Evolutionary conservation across 2,329 filamentous ascomycete species (phyloP), one percentile per base, ranked within the genome.

Genomic region (Magnaporthiopsis poae): DNA sequence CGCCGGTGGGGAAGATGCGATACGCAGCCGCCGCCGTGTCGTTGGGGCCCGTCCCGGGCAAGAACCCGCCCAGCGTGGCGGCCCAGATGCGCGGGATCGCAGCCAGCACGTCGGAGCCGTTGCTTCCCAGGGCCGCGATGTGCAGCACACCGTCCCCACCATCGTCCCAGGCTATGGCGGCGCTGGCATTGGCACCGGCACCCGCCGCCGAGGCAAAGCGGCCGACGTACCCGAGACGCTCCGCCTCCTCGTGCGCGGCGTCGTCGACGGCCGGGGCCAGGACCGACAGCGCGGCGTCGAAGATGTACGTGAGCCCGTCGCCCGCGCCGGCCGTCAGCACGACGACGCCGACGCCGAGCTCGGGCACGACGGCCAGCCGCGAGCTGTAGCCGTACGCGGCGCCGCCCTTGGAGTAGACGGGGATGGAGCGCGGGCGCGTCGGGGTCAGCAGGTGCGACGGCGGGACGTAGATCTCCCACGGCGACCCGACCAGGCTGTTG

Each of bases 101-200:
- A 11, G 60, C 60, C 25, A 62, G 60, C 25, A 62, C 31, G 60
- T 62, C 60, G 29, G 60, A 62, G 60, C 60, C 60, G 60, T 62
- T 62, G 60, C 60, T 29, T 2, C 11, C 29, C 60, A 62, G 60
- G 2, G 25, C 29, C 12, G 60, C 15, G 60, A 62, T 9, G 60
- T 8, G 18, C 25, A 62, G 60, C 25, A 29, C 35, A 29, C 31
- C 60, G 29, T 2, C 60, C 29, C 35, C 60, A 5, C 18, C 13
- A 29, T 35, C 60, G 11, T 46, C 13, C 39, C 39, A 15, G 13
- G 13, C 39, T 3, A 46, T 18, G 39, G 39, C 4, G 39, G 11
- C 15, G 39, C 13, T 18, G 39, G 39, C 11, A 11, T 4, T 13
- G 13, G 2, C 35, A 11, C 35, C 35, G 25, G 18, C 12, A 8